Evolutionary conservation across 306 rosid genomes (phyloP).

Genomic region (Cucurbita ficifolia): DNA sequence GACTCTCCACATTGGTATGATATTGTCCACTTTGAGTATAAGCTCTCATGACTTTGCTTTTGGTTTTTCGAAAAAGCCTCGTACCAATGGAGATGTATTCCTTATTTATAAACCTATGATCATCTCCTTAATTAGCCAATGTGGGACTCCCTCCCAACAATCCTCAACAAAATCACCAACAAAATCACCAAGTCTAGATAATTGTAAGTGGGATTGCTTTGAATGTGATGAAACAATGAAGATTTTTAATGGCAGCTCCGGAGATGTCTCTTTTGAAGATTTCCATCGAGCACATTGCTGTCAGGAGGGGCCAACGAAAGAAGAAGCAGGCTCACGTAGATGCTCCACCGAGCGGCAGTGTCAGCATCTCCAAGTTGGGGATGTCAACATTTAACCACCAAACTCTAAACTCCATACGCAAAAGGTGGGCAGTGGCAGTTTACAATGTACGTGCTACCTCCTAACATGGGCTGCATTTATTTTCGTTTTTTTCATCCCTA

Average conservation of each 20-base stretch:
- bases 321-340: constrained; percentile 9
- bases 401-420: background rate
- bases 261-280: constrained; percentile 4
- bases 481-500: background rate
- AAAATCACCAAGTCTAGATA: background rate
- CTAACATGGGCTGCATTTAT: background rate
- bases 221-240: background rate
- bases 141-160: no score
- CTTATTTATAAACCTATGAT: no score
- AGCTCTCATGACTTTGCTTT: no score
- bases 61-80: no score
- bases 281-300: constrained; percentile 1
- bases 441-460: constrained; percentile 4
- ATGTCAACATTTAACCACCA: constrained; percentile 18
- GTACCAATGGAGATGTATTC: no score
- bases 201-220: background rate
- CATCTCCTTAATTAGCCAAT: no score
- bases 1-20: no score
- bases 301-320: background rate
- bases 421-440: constrained; percentile 2
- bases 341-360: constrained; percentile 11
- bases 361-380: constrained; percentile 13
- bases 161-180: no score
- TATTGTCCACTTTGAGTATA: no score
- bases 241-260: background rate